phyloP scores from a whole-genome alignment of 2,329 filamentous ascomycete genomes.

The Pyrenophora tritici-repentis region DNA sequence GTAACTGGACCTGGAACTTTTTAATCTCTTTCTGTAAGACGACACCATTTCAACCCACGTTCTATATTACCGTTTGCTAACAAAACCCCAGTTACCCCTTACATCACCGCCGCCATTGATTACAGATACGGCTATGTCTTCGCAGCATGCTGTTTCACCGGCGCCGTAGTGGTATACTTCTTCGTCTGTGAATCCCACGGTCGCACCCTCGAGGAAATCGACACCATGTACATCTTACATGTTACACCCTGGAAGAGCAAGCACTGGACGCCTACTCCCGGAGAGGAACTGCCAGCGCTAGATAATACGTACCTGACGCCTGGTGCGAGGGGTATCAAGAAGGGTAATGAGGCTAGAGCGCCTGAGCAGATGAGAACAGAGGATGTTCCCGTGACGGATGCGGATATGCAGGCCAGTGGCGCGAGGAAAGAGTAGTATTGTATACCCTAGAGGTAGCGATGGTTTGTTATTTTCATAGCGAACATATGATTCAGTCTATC shows the following conservation, averaged over 20 bases:
- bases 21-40: constrained; percentile 60
- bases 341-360: constrained; percentile 38
- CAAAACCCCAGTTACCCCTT: constrained; percentile 63
- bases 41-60: too few relatives aligned
- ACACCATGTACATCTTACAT: constrained; percentile 69
- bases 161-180: constrained; percentile 71
- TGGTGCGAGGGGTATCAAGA: constrained; percentile 42
- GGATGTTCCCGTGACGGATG: constrained; percentile 19
- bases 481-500: not conserved
- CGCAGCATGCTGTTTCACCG: constrained; percentile 70
- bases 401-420: constrained; percentile 20
- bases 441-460: not conserved
- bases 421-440: constrained; percentile 10
- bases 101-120: constrained; percentile 73
- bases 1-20: constrained; percentile 53
- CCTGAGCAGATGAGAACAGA: constrained; percentile 33
- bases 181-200: constrained; percentile 77
- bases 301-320: constrained; percentile 43
- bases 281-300: constrained; percentile 41
- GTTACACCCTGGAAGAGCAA: constrained; percentile 68
- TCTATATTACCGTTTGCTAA: not conserved
- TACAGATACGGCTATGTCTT: constrained; percentile 79
- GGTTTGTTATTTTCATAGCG: not conserved
- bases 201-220: constrained; percentile 76
- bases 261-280: constrained; percentile 53